A percentile compares a stretch with the other conserved stretches of the same genome.
phyloP scores from a whole-genome alignment of 768 basidiomycete genomes.

The Termitomyces sp. region DNA sequence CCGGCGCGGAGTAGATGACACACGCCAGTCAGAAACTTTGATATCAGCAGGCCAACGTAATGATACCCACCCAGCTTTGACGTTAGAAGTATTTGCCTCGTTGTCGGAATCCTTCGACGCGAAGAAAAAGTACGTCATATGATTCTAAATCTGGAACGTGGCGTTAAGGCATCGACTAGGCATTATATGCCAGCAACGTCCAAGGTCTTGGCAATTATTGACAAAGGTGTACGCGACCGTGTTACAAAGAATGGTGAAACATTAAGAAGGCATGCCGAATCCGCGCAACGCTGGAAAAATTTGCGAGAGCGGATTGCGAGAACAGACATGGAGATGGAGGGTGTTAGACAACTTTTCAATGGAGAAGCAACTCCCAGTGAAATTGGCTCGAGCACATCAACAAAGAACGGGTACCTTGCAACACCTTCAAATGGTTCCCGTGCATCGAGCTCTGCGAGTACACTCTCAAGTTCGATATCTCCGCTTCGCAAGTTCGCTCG shows the following conservation, averaged over 20 bases:
- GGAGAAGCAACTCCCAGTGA: constrained; percentile 56
- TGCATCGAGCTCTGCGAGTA: constrained; percentile 41
- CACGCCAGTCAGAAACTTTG: constrained; percentile 35
- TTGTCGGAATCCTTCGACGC: constrained; percentile 77
- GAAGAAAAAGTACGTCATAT: constrained; percentile 67
- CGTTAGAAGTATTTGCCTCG: constrained; percentile 56
- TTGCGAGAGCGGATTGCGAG: constrained; percentile 74
- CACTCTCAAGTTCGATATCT: constrained; percentile 72
- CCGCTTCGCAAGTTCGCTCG: constrained; percentile 76
- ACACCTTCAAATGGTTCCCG: constrained; percentile 54
- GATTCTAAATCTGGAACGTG: neutral
- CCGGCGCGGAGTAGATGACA: constrained; percentile 43
- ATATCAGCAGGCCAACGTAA: constrained; percentile 44
- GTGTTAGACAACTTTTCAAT: constrained; percentile 52
- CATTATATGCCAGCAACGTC: constrained; percentile 94
- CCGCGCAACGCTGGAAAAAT: constrained; percentile 78
- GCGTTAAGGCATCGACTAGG: constrained; percentile 30
- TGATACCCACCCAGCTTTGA: constrained; percentile 37
- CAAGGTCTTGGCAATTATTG: constrained; percentile 89
- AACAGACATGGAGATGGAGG: constrained; percentile 81
- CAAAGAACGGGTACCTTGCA: constrained; percentile 55
- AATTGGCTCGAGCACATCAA: constrained; percentile 58
- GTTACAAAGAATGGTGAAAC: constrained; percentile 97
- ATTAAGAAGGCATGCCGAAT: constrained; percentile 83
- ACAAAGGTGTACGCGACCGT: constrained; percentile 88